Evolutionary conservation across 345 rosid genomes (phyloP), one percentile per base, ranked within the genome.

Genomic region (Ceriops decandra): DNA sequence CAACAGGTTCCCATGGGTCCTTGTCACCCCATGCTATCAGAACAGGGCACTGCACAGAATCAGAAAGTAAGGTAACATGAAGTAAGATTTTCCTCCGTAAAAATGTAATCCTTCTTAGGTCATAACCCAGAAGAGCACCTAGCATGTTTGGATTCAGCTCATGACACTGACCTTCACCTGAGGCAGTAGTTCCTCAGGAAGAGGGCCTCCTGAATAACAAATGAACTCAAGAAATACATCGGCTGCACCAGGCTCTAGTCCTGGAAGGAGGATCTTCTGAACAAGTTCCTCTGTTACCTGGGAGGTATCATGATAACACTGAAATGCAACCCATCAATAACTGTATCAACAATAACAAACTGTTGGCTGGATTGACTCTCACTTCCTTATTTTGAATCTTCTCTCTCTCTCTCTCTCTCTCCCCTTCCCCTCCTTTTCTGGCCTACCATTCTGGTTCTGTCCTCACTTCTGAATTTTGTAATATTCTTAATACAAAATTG

Each of bases 1-100:
- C 83, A 15, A 93, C 82, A 21, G 88, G 91, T 66, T 93, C 97
- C 97, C 97, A 90, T 21, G 98, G 98, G 75, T 93, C 98, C 87
- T 90, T 87, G 74, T 90, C 97, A 53, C 97, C 98, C 96, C 98
- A 93, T 17, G 83, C 97, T 78, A 93, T 79, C 74, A 90, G 61
- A 72, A 93, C 92, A 62, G 95, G 97, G 47, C 98, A 93, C 92
- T 90, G 79, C 42, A 56, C 60, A 57, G 38, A 73, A 36, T 30
- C 19, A 63, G 33, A 27, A 53, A 61, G 54, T 17, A 57, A 24
- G 27, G 24, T 28, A 56, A 31, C 30, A 15, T 16, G 52, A 27
- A 3, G 22, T 9, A 28, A 15, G 62, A 57, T 27, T 35, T 60
- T 8, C 8, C 42, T 56, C 36, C 70, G 22, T 49, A 19, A 35